Percentiles rank a stretch among this genome's conserved stretches.
Conservation (phyloP, 164 flowering plant species). For the Sedum album region DNA sequence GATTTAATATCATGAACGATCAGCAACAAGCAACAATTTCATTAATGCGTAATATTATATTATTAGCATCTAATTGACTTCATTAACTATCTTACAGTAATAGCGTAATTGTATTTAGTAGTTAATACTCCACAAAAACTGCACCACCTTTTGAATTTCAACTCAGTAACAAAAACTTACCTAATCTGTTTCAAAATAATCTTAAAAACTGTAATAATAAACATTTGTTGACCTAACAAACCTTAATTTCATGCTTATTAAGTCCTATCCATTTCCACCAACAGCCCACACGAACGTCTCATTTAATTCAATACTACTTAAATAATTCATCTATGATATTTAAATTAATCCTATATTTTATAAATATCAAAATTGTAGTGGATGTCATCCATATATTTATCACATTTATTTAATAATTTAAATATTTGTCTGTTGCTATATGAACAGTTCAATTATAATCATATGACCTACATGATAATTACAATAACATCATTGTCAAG, state of each 20-base stretch:
- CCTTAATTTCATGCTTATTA: not conserved
- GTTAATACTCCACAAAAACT: no score
- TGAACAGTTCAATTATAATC: not conserved
- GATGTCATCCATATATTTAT: not conserved
- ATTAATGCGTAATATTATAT: no score
- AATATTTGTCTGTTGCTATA: not conserved
- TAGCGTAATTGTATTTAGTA: not conserved
- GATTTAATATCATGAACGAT: not conserved
- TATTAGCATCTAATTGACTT: no score
- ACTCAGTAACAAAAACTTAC: not conserved
- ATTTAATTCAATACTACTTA: not conserved
- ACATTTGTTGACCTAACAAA: constrained; percentile 1
- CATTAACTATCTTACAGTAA: not conserved
- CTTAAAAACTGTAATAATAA: not conserved
- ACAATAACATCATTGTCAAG: not conserved
- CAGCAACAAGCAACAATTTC: not conserved
- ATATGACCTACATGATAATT: not conserved
- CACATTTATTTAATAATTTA: not conserved
- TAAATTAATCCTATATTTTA: no score
- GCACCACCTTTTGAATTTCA: not conserved
- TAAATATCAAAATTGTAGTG: not conserved
- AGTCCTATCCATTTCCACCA: not conserved
- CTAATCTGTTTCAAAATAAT: not conserved
- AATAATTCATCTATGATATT: not conserved
- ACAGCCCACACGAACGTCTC: not conserved